A percentile compares a stretch with the other conserved stretches of the same genome.
phyloP scores from a whole-genome alignment of 305 asterid species.

The Plantago coronopus region DNA sequence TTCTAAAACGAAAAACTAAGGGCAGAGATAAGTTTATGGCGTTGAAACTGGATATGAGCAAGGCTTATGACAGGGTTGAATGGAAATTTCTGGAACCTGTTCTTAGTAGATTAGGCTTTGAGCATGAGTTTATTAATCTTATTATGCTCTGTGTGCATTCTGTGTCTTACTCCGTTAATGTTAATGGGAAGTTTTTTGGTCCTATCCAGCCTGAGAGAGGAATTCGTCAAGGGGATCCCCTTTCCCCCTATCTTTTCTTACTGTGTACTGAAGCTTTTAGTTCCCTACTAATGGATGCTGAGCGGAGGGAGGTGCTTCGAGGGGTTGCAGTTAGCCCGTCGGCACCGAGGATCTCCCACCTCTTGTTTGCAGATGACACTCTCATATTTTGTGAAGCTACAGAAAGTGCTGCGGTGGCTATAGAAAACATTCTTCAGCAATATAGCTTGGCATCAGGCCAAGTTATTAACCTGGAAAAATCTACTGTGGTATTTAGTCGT shows the following conservation, averaged over 20 bases:
- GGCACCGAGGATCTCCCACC: not conserved
- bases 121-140: not conserved
- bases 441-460: not conserved
- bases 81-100: not conserved
- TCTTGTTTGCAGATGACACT: not conserved
- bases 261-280: not conserved
- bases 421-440: not conserved
- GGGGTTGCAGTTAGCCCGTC: not conserved
- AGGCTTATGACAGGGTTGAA: too few species aligned
- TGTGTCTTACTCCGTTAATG: not conserved
- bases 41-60: not conserved
- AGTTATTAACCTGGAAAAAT: not conserved
- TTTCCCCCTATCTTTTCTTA: not conserved
- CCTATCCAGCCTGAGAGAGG: not conserved
- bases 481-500: not conserved
- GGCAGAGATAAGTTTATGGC: not conserved
- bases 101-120: not conserved
- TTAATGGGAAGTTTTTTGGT: not conserved
- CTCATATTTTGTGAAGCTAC: not conserved
- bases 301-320: not conserved
- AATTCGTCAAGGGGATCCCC: constrained; percentile 7
- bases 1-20: not conserved
- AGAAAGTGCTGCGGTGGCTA: not conserved
- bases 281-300: not conserved
- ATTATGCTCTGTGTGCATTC: not conserved